Percentiles rank a stretch among this genome's conserved stretches.
Conservation (phyloP, 2,329 filamentous ascomycete genomes). For the Zymoseptoria passerinii region DNA sequence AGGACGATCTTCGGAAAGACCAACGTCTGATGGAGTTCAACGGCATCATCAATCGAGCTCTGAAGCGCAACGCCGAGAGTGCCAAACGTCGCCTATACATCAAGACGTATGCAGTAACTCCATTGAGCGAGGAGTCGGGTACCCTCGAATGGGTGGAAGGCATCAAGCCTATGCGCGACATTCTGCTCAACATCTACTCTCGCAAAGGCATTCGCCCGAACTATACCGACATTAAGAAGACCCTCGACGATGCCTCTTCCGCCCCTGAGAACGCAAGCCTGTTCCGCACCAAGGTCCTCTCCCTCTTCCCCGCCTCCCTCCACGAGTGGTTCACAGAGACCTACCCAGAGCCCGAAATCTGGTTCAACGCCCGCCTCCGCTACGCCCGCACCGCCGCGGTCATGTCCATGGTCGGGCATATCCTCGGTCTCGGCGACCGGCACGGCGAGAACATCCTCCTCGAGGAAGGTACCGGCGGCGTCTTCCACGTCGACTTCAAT, state of each 20-base stretch:
- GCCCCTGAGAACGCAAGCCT: constrained; percentile 55
- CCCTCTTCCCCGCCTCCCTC: constrained; percentile 71
- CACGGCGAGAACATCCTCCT: constrained; percentile 96
- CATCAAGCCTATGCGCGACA: constrained; percentile 86
- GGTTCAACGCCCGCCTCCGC: constrained; percentile 79
- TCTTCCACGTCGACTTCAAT: constrained; percentile 98
- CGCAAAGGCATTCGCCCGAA: constrained; percentile 60
- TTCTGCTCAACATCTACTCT: constrained; percentile 70
- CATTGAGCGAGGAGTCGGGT: constrained; percentile 93
- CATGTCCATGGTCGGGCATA: constrained; percentile 99
- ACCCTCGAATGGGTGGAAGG: constrained; percentile 98
- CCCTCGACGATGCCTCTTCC: constrained; percentile 58
- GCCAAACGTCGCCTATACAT: constrained; percentile 88
- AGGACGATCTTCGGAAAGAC: constrained; percentile 94
- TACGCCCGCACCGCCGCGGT: constrained; percentile 94
- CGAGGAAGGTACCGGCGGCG: constrained; percentile 84
- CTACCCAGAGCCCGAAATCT: constrained; percentile 84
- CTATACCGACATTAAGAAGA: constrained; percentile 55
- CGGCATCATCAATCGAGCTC: constrained; percentile 87
- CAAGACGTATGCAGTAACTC: constrained; percentile 93
- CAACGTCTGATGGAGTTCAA: constrained; percentile 99
- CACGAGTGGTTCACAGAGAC: constrained; percentile 93
- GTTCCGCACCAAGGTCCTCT: constrained; percentile 59
- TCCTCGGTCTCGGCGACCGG: constrained; percentile 83
- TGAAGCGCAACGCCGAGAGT: constrained; percentile 86